Percentiles rank a stretch among this genome's conserved stretches.
Evolutionary conservation across 306 rosid species (phyloP).

Genomic region (Geum urbanum): DNA sequence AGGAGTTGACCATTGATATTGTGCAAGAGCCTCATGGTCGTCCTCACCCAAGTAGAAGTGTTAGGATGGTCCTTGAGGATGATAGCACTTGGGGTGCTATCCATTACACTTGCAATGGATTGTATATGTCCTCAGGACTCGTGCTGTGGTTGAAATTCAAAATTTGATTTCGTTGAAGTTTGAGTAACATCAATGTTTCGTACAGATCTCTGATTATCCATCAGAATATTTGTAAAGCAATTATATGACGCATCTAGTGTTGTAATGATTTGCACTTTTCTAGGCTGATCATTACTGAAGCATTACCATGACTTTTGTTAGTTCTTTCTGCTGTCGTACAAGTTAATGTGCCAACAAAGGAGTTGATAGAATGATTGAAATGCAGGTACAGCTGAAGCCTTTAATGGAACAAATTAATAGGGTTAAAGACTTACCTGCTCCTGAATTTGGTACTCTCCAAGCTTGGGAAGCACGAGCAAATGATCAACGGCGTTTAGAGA

Average conservation of each 20-base stretch:
- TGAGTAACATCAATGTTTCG: not conserved
- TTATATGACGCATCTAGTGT: not conserved
- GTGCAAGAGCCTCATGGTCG: conserved; percentile 2
- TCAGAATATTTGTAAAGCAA: not conserved
- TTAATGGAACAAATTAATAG: conserved; percentile 75
- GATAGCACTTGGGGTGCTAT: not conserved
- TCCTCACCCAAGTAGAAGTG: not conserved
- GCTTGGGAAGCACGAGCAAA: conserved; percentile 97
- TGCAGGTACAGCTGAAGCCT: conserved; percentile 90
- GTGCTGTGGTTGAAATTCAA: not conserved
- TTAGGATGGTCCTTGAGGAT: not conserved
- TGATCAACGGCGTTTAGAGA: conserved; percentile 71
- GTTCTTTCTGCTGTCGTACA: no score
- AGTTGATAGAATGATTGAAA: conserved; percentile 16
- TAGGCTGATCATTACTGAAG: not conserved
- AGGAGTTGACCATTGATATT: not conserved
- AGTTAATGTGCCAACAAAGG: not conserved
- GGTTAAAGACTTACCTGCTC: conserved; percentile 86
- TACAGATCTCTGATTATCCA: not conserved
- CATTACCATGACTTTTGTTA: not conserved
- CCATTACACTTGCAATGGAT: conserved; percentile 2
- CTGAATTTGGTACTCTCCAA: conserved; percentile 86
- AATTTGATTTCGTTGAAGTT: not conserved
- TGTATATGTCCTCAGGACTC: not conserved
- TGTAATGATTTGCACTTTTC: not conserved